phyloP scores from a whole-genome alignment of 2,329 filamentous ascomycete species.

The Ophiocordyceps camponoti-saundersi region DNA sequence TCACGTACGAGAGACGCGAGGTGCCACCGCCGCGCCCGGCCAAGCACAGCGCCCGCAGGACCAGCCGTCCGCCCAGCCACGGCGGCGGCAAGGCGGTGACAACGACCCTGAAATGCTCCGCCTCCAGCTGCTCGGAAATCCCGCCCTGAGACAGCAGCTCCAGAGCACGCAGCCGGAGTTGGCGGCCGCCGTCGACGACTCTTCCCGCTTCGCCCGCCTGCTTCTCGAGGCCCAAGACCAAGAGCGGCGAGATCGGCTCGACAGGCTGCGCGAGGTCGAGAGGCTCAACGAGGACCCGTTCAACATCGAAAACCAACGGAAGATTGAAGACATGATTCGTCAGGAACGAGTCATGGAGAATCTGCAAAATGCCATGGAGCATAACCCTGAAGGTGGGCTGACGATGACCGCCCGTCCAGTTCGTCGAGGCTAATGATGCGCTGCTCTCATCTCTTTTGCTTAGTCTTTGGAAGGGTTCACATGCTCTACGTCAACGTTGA shows the following conservation, averaged over 20 bases:
- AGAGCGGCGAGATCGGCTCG: constrained; percentile 54
- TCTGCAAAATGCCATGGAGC: constrained; percentile 87
- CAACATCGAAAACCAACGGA: constrained; percentile 75
- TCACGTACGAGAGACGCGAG: constrained; percentile 49
- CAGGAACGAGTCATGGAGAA: constrained; percentile 92
- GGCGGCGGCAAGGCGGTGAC: constrained; percentile 15
- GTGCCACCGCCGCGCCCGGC: constrained; percentile 24
- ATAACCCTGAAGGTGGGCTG: constrained; percentile 78
- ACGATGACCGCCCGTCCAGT: not conserved
- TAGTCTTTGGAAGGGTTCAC: constrained; percentile 85
- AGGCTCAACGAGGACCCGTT: constrained; percentile 87
- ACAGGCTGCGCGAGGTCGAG: constrained; percentile 69
- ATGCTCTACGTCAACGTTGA: constrained; percentile 95
- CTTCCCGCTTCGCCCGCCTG: constrained; percentile 57
- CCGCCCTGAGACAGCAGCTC: constrained; percentile 53
- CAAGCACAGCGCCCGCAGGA: constrained; percentile 16
- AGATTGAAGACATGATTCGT: constrained; percentile 94
- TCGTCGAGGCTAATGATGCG: not conserved
- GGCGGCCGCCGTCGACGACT: constrained; percentile 58
- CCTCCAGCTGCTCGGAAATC: constrained; percentile 66
- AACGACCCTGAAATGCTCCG: constrained; percentile 69
- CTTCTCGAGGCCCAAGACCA: constrained; percentile 50
- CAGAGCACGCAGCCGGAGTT: constrained; percentile 60
- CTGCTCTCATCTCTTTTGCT: not conserved
- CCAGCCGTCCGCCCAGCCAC: constrained; percentile 14